Evolutionary conservation across 1,284 basidiomycete species (phyloP), one percentile per base, ranked within the genome.

Genomic region (Mrakiaceae sp.): DNA sequence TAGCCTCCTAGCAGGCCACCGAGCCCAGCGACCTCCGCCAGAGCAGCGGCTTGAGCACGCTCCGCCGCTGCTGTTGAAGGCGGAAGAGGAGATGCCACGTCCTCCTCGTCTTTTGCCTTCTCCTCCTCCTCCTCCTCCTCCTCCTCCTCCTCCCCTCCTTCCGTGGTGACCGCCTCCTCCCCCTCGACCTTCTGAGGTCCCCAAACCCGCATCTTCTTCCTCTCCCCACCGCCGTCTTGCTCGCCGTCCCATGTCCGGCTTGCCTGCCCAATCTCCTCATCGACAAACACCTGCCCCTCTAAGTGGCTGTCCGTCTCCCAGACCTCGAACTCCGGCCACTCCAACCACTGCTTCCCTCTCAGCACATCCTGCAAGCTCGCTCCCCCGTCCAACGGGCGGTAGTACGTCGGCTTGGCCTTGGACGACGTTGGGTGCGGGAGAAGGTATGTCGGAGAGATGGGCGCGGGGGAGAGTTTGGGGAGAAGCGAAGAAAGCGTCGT

Each of bases 121-220:
- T 47, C 46, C 40, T 6, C n/a, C 6, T 43, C 50, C 39, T 51
- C n/a, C 40, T 0, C 27, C 12, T 3, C 43, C 1, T 8, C 50
- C 10, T 9, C n/a, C 3, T 54, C 27, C 10, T 52, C 16, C 40
- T 44, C 39, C 9, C 16, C 43, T 11, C 9, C n/a, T 16, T 39
- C 52, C 0, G 10, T 6, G 8, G 52, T n/a, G 47, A 53, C 12
- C 9, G 44, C 53, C 2, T 27, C 14, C 2, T 40, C 12, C 44
- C 40, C 7, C 5, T 6, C 43, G 11, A 16, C 3, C 14, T 14
- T 47, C 14, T 48, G 47, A 9, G 52, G 47, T 12, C 60, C 60
- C 60, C 60, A 61, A n/a, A 61, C 60, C 39, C 60, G 16, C 60
- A 61, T 61, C 60, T 61, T 61, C 51, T 61, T 61, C 50, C 50